phyloP scores from a whole-genome alignment of 2,329 filamentous ascomycete genomes.

The Fusarium sp. region DNA sequence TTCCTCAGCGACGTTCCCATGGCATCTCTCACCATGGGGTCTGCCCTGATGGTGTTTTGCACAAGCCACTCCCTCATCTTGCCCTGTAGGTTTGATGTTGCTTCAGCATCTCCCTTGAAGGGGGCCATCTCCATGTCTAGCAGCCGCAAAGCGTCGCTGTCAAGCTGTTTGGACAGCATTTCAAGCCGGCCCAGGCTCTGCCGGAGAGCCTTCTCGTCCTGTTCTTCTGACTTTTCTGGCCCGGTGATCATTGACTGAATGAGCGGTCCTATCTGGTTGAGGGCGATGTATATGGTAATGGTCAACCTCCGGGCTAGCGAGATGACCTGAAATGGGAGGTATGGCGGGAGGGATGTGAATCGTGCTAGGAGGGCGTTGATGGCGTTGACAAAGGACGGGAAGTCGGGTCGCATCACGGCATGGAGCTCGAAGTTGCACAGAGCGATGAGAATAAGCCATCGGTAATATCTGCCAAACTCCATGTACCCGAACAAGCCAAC shows the following conservation, averaged over 20 bases:
- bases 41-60: slow-evolving; percentile 82
- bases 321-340: slow-evolving; percentile 87
- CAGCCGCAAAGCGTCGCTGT: slow-evolving; percentile 75
- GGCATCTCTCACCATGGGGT: slow-evolving; percentile 85
- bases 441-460: slow-evolving; percentile 67
- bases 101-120: slow-evolving; percentile 77
- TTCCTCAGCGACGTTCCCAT: slow-evolving; percentile 74
- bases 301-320: slow-evolving; percentile 78
- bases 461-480: slow-evolving; percentile 73
- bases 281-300: slow-evolving; percentile 83
- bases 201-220: slow-evolving; percentile 62
- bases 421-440: slow-evolving; percentile 68
- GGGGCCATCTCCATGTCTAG: slow-evolving; percentile 84
- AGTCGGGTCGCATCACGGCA: slow-evolving; percentile 64
- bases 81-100: slow-evolving; percentile 67
- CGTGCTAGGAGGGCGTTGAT: slow-evolving; percentile 59
- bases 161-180: slow-evolving; percentile 66
- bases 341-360: slow-evolving; percentile 64
- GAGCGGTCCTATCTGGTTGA: slow-evolving; percentile 81
- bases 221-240: slow-evolving; percentile 42
- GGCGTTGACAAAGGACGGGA: slow-evolving; percentile 58
- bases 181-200: slow-evolving; percentile 77
- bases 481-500: slow-evolving; percentile 74
- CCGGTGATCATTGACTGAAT: slow-evolving; percentile 55
- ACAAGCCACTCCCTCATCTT: slow-evolving; percentile 89